These are phyloP conservation scores for Trichoderma asperellum DNA, from an alignment of 2,329 filamentous ascomycete species.

Conservation along the genomic window DNA sequence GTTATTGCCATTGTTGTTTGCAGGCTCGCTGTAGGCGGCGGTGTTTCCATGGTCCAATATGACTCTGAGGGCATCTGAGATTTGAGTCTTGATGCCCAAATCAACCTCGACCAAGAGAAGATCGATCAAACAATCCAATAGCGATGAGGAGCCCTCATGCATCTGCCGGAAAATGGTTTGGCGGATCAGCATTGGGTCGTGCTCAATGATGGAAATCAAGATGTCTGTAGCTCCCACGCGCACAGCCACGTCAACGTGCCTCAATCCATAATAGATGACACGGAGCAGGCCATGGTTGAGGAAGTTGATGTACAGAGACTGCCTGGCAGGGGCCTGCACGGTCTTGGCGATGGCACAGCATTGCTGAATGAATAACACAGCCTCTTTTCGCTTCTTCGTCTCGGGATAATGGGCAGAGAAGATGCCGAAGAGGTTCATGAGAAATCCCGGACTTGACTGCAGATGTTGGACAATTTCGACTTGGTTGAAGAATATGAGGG, in stretches of 20 bases:
- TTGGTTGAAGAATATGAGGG: slow-evolving; percentile 98
- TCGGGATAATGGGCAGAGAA: slow-evolving; percentile 70
- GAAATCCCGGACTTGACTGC: slow-evolving; percentile 76
- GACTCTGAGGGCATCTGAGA: slow-evolving; percentile 93
- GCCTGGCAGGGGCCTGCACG: slow-evolving; percentile 79
- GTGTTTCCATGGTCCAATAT: slow-evolving; percentile 73
- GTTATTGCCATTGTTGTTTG: slow-evolving; percentile 61
- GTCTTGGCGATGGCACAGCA: slow-evolving; percentile 95
- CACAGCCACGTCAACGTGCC: slow-evolving; percentile 80
- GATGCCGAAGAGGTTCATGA: slow-evolving; percentile 85
- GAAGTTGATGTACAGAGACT: slow-evolving; percentile 86
- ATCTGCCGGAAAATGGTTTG: slow-evolving; percentile 91
- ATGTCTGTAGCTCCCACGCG: slow-evolving; percentile 93
- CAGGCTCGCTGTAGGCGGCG: slow-evolving; percentile 55
- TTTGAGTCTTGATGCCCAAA: slow-evolving; percentile 90
- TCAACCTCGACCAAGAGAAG: slow-evolving; percentile 89
- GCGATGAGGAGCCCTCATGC: slow-evolving; percentile 78
- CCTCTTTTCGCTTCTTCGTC: slow-evolving; percentile 82
- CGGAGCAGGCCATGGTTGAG: slow-evolving; percentile 82
- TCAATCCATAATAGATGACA: slow-evolving; percentile 89
- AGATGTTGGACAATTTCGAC: slow-evolving; percentile 96
- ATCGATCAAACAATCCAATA: slow-evolving; percentile 93
- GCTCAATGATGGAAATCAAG: slow-evolving; percentile 90
- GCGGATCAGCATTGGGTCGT: slow-evolving; percentile 92
- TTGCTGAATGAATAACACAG: slow-evolving; percentile 94